Conservation (phyloP, 1,284 basidiomycete species). For the Malassezia restricta region DNA sequence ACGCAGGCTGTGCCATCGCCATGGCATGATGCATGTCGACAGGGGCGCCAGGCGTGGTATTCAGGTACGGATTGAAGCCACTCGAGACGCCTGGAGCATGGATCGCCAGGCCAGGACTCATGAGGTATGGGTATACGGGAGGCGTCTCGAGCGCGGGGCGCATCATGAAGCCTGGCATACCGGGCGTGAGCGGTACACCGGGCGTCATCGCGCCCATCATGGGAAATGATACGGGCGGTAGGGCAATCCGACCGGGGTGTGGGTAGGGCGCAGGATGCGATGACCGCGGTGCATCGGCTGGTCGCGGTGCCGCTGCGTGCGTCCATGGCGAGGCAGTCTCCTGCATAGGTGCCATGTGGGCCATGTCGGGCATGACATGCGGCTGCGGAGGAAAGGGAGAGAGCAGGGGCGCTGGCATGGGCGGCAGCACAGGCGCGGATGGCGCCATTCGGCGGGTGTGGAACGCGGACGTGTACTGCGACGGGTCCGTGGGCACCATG, state of each 20-base stretch:
- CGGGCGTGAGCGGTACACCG: constrained; percentile 46
- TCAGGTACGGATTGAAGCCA: constrained; percentile 15
- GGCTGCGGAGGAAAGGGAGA: background rate
- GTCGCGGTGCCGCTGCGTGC: background rate
- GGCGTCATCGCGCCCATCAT: constrained; percentile 16
- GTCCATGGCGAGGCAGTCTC: background rate
- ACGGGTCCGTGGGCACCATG: constrained; percentile 30
- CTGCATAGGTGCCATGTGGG: background rate
- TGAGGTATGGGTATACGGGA: constrained; percentile 45
- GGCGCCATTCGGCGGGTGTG: background rate
- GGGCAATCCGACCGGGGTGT: constrained; percentile 32
- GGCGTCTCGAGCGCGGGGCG: constrained; percentile 47
- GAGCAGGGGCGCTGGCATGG: background rate
- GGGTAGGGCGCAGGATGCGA: background rate
- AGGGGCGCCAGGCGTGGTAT: constrained; percentile 23
- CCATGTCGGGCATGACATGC: background rate
- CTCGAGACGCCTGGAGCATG: background rate
- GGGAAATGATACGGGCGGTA: constrained; percentile 23
- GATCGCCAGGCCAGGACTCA: constrained; percentile 41
- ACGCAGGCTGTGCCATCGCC: background rate
- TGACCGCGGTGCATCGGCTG: background rate
- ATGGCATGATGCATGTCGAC: constrained; percentile 5
- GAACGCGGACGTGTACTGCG: constrained; percentile 43
- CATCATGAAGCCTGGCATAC: constrained; percentile 48
- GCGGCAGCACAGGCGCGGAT: background rate